Evolutionary conservation across 306 rosid genomes (phyloP).

Genomic region (Vigna mungo): DNA sequence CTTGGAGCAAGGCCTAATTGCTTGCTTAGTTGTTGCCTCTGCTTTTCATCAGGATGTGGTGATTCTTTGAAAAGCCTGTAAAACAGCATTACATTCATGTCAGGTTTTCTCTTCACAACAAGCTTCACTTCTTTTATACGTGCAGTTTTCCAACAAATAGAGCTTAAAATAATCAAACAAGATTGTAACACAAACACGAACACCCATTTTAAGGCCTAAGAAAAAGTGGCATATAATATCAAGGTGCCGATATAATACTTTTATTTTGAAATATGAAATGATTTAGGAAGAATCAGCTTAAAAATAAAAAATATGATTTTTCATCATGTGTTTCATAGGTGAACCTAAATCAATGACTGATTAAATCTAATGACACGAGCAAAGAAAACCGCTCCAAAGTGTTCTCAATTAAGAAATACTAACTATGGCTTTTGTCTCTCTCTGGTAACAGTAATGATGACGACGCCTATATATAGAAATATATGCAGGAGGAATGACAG

Average conservation of each 20-base stretch:
- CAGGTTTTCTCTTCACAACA: slow-evolving; percentile 16
- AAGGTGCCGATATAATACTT: neutral
- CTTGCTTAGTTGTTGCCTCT: slow-evolving; percentile 95
- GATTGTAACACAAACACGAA: slow-evolving; percentile 16
- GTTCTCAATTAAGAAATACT: neutral
- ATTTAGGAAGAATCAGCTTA: too few species aligned
- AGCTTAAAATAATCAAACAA: slow-evolving; percentile 29
- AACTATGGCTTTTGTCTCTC: neutral
- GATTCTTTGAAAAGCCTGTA: slow-evolving; percentile 92
- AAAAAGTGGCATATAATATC: slow-evolving; percentile 18
- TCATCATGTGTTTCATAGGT: slow-evolving; percentile 15
- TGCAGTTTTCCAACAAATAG: slow-evolving; percentile 22
- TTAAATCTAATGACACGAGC: slow-evolving; percentile 12
- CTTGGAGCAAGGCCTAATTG: slow-evolving; percentile 92
- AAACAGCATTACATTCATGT: slow-evolving; percentile 16
- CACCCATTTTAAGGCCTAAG: too few species aligned
- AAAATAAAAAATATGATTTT: too few species aligned
- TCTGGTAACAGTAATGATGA: neutral
- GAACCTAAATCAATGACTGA: slow-evolving; percentile 13
- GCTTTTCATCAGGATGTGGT: slow-evolving; percentile 98
- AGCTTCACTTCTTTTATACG: slow-evolving; percentile 11
- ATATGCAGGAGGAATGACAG: slow-evolving; percentile 2
- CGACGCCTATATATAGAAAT: neutral
- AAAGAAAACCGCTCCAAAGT: neutral
- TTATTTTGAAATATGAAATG: too few species aligned